Evolutionary conservation across 176 grass and related monocot genomes (phyloP).

Genomic region (Bolboschoenus planiculmis): DNA sequence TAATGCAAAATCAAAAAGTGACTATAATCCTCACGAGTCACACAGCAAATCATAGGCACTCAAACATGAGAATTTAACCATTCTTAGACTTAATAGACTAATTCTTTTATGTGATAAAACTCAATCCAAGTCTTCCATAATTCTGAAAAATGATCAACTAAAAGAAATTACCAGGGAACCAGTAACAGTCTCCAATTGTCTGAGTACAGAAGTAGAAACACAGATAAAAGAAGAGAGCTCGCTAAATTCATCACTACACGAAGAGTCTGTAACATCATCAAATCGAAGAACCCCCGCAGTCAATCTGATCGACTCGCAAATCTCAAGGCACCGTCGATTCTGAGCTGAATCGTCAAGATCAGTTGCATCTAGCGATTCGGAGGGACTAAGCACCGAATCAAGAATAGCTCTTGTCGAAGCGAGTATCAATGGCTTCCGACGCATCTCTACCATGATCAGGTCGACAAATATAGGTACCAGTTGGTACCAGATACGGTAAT

Average conservation of each 20-base stretch:
- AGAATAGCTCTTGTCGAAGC: slow-evolving; percentile 64
- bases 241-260: slow-evolving; percentile 28
- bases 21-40: neutral
- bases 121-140: neutral
- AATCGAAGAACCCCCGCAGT: slow-evolving; percentile 67
- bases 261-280: neutral
- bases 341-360: neutral
- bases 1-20: neutral
- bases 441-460: slow-evolving; percentile 46
- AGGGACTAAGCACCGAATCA: slow-evolving; percentile 47
- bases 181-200: slow-evolving; percentile 50
- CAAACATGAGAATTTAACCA: neutral
- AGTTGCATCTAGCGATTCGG: slow-evolving; percentile 12
- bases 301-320: slow-evolving; percentile 38
- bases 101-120: neutral
- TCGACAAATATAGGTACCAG: neutral
- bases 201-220: slow-evolving; percentile 41
- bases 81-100: neutral
- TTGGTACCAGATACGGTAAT: neutral
- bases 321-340: neutral
- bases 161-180: slow-evolving; percentile 52
- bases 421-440: slow-evolving; percentile 74
- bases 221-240: slow-evolving; percentile 53
- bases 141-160: neutral
- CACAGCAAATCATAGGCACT: neutral